These are phyloP conservation scores for Dendrocalamus latiflorus DNA, from an alignment of 202 grass and related monocot genomes.

Conservation along the genomic window DNA sequence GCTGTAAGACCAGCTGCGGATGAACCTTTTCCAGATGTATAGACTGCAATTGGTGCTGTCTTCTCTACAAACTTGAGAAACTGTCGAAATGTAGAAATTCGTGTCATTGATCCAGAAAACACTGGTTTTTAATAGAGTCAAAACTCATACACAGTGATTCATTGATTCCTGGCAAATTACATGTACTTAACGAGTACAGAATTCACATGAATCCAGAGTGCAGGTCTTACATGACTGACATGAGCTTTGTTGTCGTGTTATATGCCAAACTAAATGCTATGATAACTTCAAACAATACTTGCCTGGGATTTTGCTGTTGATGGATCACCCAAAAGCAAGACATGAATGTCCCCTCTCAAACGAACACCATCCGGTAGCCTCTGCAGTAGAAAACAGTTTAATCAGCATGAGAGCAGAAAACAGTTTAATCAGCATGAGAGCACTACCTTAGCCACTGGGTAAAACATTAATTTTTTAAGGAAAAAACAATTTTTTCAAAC, in stretches of 20 bases:
- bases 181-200: not conserved
- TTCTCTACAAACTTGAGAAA: slow-evolving; percentile 99
- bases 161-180: not conserved
- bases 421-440: not conserved
- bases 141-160: not conserved
- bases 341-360: slow-evolving; percentile 93
- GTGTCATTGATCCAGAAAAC: not conserved
- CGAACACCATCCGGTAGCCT: slow-evolving; percentile 82
- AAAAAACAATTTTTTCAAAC: not conserved
- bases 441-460: not conserved
- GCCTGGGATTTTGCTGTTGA: slow-evolving; percentile 99
- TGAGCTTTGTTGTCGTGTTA: not conserved
- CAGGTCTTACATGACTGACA: not conserved
- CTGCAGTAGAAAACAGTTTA: slow-evolving; percentile 48
- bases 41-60: slow-evolving; percentile 88
- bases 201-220: not conserved
- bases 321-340: slow-evolving; percentile 92
- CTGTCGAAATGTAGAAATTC: slow-evolving; percentile 38
- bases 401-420: too few relatives aligned
- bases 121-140: not conserved
- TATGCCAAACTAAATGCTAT: not conserved
- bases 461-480: not conserved
- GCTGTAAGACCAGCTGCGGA: slow-evolving; percentile 94
- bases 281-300: slow-evolving; percentile 5
- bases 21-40: slow-evolving; percentile 99